Percentiles rank a stretch among this genome's conserved stretches.
Evolutionary conservation across 768 basidiomycete species (phyloP).

Genomic region (Boletus speciosus): DNA sequence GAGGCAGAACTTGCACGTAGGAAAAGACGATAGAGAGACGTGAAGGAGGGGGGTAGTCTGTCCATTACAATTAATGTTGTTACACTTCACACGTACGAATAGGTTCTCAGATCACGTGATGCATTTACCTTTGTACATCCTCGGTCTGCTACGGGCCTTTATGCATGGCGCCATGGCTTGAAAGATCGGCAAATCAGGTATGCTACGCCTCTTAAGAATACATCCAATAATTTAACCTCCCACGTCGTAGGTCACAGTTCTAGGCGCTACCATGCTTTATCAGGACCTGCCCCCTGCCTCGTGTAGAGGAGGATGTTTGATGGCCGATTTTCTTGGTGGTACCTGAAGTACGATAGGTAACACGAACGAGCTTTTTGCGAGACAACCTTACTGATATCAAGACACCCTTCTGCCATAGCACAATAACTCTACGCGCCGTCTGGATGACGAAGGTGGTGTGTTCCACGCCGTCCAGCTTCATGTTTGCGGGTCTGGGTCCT

Average conservation of each 20-base stretch:
- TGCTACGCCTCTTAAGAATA: neutral
- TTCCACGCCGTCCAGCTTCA: slow-evolving; percentile 6
- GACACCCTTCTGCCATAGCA: slow-evolving; percentile 19
- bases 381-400: slow-evolving; percentile 19
- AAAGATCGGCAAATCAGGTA: slow-evolving; percentile 3
- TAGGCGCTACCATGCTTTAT: slow-evolving; percentile 8
- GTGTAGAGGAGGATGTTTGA: slow-evolving; percentile 13
- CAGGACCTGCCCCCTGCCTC: slow-evolving; percentile 15
- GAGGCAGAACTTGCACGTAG: slow-evolving; percentile 54
- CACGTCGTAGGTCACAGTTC: slow-evolving; percentile 6
- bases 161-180: neutral
- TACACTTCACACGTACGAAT: too few species aligned
- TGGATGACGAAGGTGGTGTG: slow-evolving; percentile 22
- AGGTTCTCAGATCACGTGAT: slow-evolving; percentile 12
- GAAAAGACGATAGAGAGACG: slow-evolving; percentile 57
- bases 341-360: slow-evolving; percentile 20
- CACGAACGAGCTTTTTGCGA: neutral
- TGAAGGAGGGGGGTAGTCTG: slow-evolving; percentile 39
- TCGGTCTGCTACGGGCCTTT: neutral
- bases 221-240: slow-evolving; percentile 1
- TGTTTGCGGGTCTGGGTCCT: slow-evolving; percentile 1
- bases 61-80: slow-evolving; percentile 2
- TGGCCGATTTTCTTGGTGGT: slow-evolving; percentile 18
- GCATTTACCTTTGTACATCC: neutral
- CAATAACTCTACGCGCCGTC: slow-evolving; percentile 18